Evolutionary conservation across 1,284 basidiomycete species (phyloP).

Genomic region (Volvariella volvacea): DNA sequence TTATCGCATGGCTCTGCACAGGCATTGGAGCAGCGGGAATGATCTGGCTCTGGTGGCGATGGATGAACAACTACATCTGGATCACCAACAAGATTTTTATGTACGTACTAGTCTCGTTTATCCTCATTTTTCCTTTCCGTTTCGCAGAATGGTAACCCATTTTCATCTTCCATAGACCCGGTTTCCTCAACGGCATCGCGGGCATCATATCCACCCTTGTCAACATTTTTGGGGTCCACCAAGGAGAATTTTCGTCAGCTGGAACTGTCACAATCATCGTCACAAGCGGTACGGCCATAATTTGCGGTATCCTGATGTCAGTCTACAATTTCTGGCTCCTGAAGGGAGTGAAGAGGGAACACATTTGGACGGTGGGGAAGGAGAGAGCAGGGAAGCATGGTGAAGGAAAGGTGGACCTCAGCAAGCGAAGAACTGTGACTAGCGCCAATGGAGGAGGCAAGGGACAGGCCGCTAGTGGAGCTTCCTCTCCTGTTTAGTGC

Average conservation of each 20-base stretch:
- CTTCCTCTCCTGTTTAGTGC: too few relatives aligned
- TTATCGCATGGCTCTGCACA: slow-evolving; percentile 48
- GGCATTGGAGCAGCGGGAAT: slow-evolving; percentile 44
- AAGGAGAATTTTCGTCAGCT: slow-evolving; percentile 32
- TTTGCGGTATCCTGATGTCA: slow-evolving; percentile 30
- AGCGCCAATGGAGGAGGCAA: too few relatives aligned
- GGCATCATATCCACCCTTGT: slow-evolving; percentile 47
- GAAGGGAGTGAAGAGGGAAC: slow-evolving; percentile 35
- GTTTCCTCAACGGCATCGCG: slow-evolving; percentile 44
- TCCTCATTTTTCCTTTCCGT: slow-evolving; percentile 8
- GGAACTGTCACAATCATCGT: slow-evolving; percentile 41
- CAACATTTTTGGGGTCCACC: slow-evolving; percentile 41
- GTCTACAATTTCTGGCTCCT: slow-evolving; percentile 39
- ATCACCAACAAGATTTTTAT: slow-evolving; percentile 47
- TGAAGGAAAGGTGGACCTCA: slow-evolving; percentile 33
- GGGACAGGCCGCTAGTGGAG: too few relatives aligned
- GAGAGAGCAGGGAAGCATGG: slow-evolving; percentile 40
- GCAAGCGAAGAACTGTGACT: slow-evolving; percentile 18
- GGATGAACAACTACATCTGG: slow-evolving; percentile 59
- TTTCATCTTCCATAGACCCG: slow-evolving; percentile 31
- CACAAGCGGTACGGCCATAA: slow-evolving; percentile 27
- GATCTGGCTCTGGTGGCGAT: slow-evolving; percentile 52
- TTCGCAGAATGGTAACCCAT: not conserved
- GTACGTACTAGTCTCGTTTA: slow-evolving; percentile 29
- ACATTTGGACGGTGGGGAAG: slow-evolving; percentile 35